Conservation (phyloP, 2,329 filamentous ascomycete species). For the Elsinoe ampelina region DNA sequence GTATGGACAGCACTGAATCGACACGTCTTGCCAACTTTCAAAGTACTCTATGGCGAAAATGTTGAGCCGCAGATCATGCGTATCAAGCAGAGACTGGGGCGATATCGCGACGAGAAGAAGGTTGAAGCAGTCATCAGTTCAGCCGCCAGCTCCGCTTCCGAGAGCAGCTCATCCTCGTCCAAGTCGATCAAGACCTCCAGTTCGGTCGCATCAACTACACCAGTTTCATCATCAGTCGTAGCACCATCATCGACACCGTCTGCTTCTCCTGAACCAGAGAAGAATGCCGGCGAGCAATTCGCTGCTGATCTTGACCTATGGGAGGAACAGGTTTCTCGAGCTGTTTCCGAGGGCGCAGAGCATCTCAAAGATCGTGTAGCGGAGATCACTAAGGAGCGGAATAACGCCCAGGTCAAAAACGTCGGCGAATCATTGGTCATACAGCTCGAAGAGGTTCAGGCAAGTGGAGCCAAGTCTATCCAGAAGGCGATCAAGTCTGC, state of each 20-base stretch:
- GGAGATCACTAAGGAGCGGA: constrained; percentile 65
- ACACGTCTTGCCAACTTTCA: constrained; percentile 71
- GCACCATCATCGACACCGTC: not conserved
- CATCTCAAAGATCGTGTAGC: constrained; percentile 54
- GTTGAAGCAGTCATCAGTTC: constrained; percentile 49
- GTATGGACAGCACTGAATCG: constrained; percentile 62
- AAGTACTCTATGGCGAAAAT: constrained; percentile 75
- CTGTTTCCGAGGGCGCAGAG: constrained; percentile 73
- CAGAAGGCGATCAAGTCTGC: constrained; percentile 56
- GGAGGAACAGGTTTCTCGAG: constrained; percentile 80
- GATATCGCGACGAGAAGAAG: constrained; percentile 59
- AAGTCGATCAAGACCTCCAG: constrained; percentile 21
- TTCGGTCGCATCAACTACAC: not conserved
- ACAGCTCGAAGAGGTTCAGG: constrained; percentile 59
- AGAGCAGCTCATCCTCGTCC: constrained; percentile 13
- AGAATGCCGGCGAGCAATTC: constrained; percentile 49
- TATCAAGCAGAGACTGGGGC: constrained; percentile 80
- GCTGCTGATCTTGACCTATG: constrained; percentile 70
- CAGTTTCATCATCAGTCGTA: not conserved
- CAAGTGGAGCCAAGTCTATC: constrained; percentile 54
- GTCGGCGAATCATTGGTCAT: constrained; percentile 59
- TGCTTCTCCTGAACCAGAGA: constrained; percentile 23
- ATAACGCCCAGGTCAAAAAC: constrained; percentile 54
- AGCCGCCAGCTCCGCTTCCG: constrained; percentile 9
- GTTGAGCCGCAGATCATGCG: constrained; percentile 91